A percentile compares a stretch with the other conserved stretches of the same genome.
phyloP scores from a whole-genome alignment of 2,329 filamentous ascomycete species.

The Aureobasidium mangrovei region DNA sequence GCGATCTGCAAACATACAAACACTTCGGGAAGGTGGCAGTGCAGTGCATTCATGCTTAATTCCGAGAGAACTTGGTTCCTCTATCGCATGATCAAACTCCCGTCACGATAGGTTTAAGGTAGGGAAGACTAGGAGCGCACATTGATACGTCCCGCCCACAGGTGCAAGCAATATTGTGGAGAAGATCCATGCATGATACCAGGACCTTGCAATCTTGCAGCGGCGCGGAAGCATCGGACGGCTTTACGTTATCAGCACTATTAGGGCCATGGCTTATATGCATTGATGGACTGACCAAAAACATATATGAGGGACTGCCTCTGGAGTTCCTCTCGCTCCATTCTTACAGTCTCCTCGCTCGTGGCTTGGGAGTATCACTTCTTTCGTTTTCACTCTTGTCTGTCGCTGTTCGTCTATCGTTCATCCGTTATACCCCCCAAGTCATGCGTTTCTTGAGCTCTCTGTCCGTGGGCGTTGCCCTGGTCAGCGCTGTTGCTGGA shows the following conservation, averaged over 20 bases:
- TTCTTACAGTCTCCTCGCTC: background rate
- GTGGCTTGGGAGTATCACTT: background rate
- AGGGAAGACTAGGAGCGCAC: background rate
- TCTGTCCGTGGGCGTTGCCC: background rate
- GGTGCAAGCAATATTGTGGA: background rate
- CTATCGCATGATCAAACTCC: background rate
- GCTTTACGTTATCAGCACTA: conserved; percentile 5
- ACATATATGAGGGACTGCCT: conserved; percentile 5
- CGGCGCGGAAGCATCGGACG: background rate
- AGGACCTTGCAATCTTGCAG: conserved; percentile 1
- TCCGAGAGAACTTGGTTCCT: too few species aligned
- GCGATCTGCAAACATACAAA: background rate
- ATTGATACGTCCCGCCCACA: background rate
- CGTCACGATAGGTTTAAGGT: background rate
- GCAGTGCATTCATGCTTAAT: background rate
- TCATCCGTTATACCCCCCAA: background rate
- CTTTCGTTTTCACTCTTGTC: background rate
- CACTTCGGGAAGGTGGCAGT: background rate
- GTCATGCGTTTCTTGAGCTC: conserved; percentile 7
- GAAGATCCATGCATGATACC: conserved; percentile 10
- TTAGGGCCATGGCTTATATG: background rate
- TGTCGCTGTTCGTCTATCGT: background rate
- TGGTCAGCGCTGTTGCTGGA: background rate
- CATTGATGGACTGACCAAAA: background rate
- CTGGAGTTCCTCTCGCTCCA: background rate